These are phyloP conservation scores for Bondarzewia mesenterica DNA, from an alignment of 1,284 basidiomycete species.

Conservation along the genomic window DNA sequence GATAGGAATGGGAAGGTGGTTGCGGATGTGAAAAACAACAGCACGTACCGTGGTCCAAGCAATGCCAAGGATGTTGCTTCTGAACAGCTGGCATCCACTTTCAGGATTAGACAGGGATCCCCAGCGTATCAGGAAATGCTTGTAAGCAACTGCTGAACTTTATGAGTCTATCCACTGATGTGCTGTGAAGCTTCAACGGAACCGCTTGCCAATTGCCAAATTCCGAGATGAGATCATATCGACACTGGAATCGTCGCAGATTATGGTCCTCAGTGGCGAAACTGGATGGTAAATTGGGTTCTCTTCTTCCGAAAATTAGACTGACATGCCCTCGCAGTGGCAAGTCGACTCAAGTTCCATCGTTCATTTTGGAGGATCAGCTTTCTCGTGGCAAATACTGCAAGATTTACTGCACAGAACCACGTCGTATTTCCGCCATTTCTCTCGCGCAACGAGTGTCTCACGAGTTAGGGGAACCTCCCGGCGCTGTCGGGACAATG, in stretches of 20 bases:
- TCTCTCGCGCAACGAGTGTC: slow-evolving; percentile 96
- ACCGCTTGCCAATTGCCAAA: slow-evolving; percentile 80
- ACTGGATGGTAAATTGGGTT: slow-evolving; percentile 77
- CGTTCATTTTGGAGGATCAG: slow-evolving; percentile 91
- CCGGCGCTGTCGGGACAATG: slow-evolving; percentile 72
- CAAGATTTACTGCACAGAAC: slow-evolving; percentile 95
- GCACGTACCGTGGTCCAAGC: slow-evolving; percentile 9
- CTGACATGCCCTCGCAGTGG: slow-evolving; percentile 47
- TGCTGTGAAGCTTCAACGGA: slow-evolving; percentile 51
- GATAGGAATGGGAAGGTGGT: slow-evolving; percentile 23
- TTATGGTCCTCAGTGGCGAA: slow-evolving; percentile 93
- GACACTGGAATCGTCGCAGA: slow-evolving; percentile 71
- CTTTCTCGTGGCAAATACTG: slow-evolving; percentile 78
- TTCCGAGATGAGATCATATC: slow-evolving; percentile 76
- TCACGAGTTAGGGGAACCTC: slow-evolving; percentile 83
- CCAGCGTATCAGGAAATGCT: slow-evolving; percentile 83
- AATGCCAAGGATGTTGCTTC: slow-evolving; percentile 21
- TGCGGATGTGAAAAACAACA: slow-evolving; percentile 13
- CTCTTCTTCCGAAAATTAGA: not conserved
- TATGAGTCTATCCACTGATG: not conserved
- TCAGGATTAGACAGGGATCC: slow-evolving; percentile 53
- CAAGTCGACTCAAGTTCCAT: slow-evolving; percentile 96
- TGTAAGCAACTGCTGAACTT: slow-evolving; percentile 34
- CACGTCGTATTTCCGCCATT: slow-evolving; percentile 93
- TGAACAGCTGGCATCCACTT: slow-evolving; percentile 50